These are phyloP conservation scores for Acrodontium crateriforme DNA, from an alignment of 2,329 filamentous ascomycete genomes.

Conservation along the genomic window DNA sequence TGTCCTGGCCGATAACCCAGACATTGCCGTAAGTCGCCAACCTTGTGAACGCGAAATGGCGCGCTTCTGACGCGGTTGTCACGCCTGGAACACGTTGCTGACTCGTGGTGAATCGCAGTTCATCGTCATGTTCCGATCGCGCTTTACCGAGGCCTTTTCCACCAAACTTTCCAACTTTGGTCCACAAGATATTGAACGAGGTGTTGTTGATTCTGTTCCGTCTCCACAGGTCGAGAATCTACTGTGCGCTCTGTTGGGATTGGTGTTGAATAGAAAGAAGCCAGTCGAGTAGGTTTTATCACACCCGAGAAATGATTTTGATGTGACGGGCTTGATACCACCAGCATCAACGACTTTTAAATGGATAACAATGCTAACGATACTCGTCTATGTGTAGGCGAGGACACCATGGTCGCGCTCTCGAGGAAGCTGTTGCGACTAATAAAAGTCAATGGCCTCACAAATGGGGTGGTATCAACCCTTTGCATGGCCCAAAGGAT, in stretches of 20 bases:
- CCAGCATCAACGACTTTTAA: background rate
- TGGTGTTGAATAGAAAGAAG: constrained; percentile 94
- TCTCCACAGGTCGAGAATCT: constrained; percentile 78
- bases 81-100: constrained; percentile 5
- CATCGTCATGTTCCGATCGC: constrained; percentile 93
- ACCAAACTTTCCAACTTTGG: constrained; percentile 80
- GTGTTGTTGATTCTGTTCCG: constrained; percentile 62
- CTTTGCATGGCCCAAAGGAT: constrained; percentile 62
- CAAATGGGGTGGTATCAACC: constrained; percentile 71
- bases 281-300: constrained; percentile 73
- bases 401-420: constrained; percentile 80
- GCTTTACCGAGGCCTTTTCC: constrained; percentile 80
- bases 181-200: constrained; percentile 86
- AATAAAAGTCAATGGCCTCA: constrained; percentile 81
- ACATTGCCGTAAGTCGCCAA: constrained; percentile 66
- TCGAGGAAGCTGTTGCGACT: constrained; percentile 80
- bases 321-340: too few relatives aligned
- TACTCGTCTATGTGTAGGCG: constrained; percentile 41
- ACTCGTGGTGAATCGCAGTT: constrained; percentile 65
- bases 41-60: constrained; percentile 13
- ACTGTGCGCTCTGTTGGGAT: constrained; percentile 72
- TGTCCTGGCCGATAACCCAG: constrained; percentile 75
- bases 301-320: background rate
- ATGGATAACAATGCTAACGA: constrained; percentile 18
- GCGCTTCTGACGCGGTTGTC: constrained; percentile 17